Evolutionary conservation across 2,329 filamentous ascomycete genomes (phyloP), one percentile per base, ranked within the genome.

Genomic region (Ceratocystis cacaofunesta): DNA sequence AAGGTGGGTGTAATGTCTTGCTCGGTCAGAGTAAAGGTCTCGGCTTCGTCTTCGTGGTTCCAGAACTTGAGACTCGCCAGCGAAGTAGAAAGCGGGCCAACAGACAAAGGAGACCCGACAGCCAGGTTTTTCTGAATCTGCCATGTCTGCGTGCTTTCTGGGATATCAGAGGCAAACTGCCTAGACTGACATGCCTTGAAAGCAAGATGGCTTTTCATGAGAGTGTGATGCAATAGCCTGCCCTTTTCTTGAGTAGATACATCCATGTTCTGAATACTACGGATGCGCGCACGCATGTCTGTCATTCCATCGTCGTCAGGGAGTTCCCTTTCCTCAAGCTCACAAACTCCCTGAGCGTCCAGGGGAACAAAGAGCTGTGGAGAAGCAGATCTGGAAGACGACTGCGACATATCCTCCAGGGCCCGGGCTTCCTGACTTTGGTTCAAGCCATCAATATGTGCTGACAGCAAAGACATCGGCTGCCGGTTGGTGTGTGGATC

Each of bases 271-370:
- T 90, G 87, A 68, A 92, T 87, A 25, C 77, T 78, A 67, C 87
- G 80, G 69, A 94, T 90, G 68, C 83, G 83, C 69, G 77, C 79
- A 70, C 89, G 80, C 70, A 92, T 74, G 65, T 76, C 74, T 19
- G 81, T 78, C 86, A 90, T 92, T 57, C 89, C 89, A 77, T 94
- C 89, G 71, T 92, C 87, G 72, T 87, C 89, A 0, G 89, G 88
- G 68, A 58, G 61, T 65, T 61, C 61, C n/a, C 43, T 52, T 43
- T 63, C 50, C 44, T 44, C 65, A 5, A 62, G 17, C 4, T 52
- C 43, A 7, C 22, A 48, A 17, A 60, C 41, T 22, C 43, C 57
- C 43, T 48, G 32, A 7, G 25, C 25, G 17, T 64, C 63, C 28
- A 36, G 12, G 17, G 43, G 5, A 15, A 15, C 36, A 41, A 41